These are phyloP conservation scores for Chalciporus piperatus DNA, from an alignment of 768 basidiomycete species.

Conservation along the genomic window DNA sequence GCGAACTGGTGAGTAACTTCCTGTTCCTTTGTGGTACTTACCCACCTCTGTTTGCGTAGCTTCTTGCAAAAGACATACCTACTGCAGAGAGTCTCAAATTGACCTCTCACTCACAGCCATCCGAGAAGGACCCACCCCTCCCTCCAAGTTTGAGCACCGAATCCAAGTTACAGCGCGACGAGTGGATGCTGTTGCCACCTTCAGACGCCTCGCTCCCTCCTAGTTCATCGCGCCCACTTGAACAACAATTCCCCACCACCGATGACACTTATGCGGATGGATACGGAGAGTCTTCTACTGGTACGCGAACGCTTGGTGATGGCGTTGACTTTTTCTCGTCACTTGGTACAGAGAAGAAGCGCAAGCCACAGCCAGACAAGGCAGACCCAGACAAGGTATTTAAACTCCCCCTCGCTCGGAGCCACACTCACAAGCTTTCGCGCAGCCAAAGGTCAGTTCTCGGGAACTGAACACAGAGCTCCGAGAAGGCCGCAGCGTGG, in stretches of 20 bases:
- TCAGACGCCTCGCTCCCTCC: conserved; percentile 25
- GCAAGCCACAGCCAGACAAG: conserved; percentile 54
- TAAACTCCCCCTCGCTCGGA: neutral
- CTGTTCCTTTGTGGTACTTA: neutral
- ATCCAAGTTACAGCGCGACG: conserved; percentile 62
- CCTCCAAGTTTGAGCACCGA: conserved; percentile 48
- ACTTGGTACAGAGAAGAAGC: conserved; percentile 78
- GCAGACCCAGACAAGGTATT: conserved; percentile 72
- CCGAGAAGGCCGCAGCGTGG: conserved; percentile 40
- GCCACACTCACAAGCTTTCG: conserved; percentile 11
- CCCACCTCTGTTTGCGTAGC: conserved; percentile 35
- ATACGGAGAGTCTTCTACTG: conserved; percentile 52
- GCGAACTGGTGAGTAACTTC: conserved; percentile 58
- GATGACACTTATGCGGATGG: conserved; percentile 63
- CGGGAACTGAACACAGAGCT: conserved; percentile 63
- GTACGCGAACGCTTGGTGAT: conserved; percentile 48
- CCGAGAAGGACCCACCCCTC: conserved; percentile 44
- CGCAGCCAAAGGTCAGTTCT: conserved; percentile 57
- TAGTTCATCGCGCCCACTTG: conserved; percentile 30
- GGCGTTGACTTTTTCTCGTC: conserved; percentile 87
- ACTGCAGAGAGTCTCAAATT: conserved; percentile 69
- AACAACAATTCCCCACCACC: conserved; percentile 23
- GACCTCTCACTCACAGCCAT: conserved; percentile 53
- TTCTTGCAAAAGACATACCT: conserved; percentile 71
- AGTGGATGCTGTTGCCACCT: conserved; percentile 82